These are phyloP conservation scores for Camellia sinensis DNA, from an alignment of 148 eudicot species.

Conservation along the genomic window DNA sequence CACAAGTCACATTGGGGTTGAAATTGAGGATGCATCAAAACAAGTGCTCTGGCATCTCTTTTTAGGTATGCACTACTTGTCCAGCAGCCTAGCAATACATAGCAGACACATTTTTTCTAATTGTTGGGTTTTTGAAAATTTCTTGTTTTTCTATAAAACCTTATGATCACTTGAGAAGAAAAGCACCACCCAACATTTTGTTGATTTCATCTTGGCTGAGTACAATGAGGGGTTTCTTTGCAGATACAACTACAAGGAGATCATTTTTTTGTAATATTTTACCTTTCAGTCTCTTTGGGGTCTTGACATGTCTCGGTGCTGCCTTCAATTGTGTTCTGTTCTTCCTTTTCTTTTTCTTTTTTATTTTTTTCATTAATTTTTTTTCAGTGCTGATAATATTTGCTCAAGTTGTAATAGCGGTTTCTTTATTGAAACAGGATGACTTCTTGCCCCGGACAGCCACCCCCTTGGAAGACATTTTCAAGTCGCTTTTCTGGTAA, in stretches of 20 bases:
- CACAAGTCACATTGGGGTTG: not conserved
- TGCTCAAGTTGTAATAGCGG: not conserved
- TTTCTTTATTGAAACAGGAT: conserved; percentile 50
- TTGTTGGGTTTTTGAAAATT: not conserved
- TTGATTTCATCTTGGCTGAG: not conserved
- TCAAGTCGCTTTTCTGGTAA: conserved; percentile 96
- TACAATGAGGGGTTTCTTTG: not conserved
- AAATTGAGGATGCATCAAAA: not conserved
- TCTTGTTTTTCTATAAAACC: not conserved
- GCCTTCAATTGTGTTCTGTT: not conserved
- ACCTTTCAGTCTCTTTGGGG: too few relatives aligned
- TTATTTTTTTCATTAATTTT: not conserved
- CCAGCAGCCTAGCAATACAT: not conserved
- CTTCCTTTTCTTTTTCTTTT: not conserved
- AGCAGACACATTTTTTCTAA: not conserved
- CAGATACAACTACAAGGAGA: not conserved
- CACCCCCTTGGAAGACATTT: conserved; percentile 94
- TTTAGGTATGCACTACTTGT: not conserved
- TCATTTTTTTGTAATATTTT: not conserved
- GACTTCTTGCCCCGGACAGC: conserved; percentile 99
- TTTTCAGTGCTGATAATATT: not conserved
- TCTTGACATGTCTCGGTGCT: not conserved
- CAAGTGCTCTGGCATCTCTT: not conserved
- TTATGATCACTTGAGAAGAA: not conserved
- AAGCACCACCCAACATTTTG: not conserved